Evolutionary conservation across 169 alveolate species (phyloP), one percentile per base, ranked within the genome.

Genomic region (Plasmodium cynomolgi): DNA sequence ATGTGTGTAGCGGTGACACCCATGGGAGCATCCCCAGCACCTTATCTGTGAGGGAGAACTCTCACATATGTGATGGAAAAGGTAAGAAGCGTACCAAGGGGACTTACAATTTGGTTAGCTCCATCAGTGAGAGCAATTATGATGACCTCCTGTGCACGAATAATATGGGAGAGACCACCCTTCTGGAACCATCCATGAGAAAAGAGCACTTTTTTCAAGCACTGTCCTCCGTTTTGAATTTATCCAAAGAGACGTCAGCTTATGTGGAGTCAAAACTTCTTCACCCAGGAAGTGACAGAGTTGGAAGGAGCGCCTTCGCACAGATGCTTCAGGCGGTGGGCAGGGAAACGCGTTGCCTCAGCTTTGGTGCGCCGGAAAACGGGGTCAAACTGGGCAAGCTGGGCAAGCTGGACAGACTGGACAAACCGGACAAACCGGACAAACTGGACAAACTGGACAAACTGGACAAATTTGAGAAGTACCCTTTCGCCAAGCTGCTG

Each of bases 391-490:
- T 68, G 3, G 33, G 9, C 9, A 20, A 54, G 23, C 29, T 88
- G 8, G 80, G 34, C 44, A 81, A 90, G n/a, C 39, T 91, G n/a
- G 95, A 91, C 50, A 79, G 95, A 91, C 50, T n/a, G n/a, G n/a
- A n/a, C n/a, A n/a, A n/a, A n/a, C n/a, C n/a, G n/a, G n/a, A n/a
- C n/a, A n/a, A n/a, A n/a, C n/a, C n/a, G 29, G 77, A 62, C 6
- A n/a, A 62, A 29, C 8, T 68, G 3, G 33, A 23, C 9, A 20
- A 54, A 15, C 29, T 88, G 8, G 80, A 20, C 44, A 81, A 90
- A 15, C 39, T 91, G n/a, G 95, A 91, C 50, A 79, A 82, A 13
- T 72, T 82, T 20, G 92, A 79, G 39, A 91, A 91, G 77, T 73
- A 83, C 54, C 68, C 81, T 3, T 34, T 79, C 41, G 44, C 71